Evolutionary conservation across 345 rosid species (phyloP), one percentile per base, ranked within the genome.

Genomic region (Durio zibethinus): DNA sequence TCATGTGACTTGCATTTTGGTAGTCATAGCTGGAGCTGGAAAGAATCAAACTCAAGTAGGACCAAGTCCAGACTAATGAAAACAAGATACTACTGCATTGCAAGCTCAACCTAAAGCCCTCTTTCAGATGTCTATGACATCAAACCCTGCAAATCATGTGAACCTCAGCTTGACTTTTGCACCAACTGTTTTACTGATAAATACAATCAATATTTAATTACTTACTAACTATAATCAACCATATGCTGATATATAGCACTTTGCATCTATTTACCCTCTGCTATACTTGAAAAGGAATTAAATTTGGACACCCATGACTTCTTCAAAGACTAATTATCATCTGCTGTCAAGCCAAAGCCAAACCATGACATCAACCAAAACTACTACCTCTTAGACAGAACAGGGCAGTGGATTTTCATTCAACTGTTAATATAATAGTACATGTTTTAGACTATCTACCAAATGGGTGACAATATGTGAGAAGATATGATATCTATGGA

Each of bases 1-100:
- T 80, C 83, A 45, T 74, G 84, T 73, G 80, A 73, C 25, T 31
- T 75, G 50, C 56, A 35, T 27, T 72, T 45, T 54, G 35, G 38
- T 27, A 25, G 18, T 11, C 4, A 11, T 20, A 66, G 31, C 29
- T n/a, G 50, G 29, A 38, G 31, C 50, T 4, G n/a, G 21, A 15
- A 61, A 29, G 4, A 14, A 61, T 61, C 66, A 61, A 48, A 78
- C 25, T 81, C 76, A 45, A 67, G 67, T 67, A 56, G 81, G 81
- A 65, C 83, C 81, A 50, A 65, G 47, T 64, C 64, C 77, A 35
- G 56, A 57, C 35, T 18, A 76, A 56, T 73, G 36, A 75, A 18
- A 60, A 56, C 52, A 18, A 53, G 56, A 75, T 52, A 56, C 47
- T 21, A 48, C 18, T 15, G 27, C 56, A 61, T n/a, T 65, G 40